Evolutionary conservation across 2,329 filamentous ascomycete species (phyloP), one percentile per base, ranked within the genome.

Genomic region (Colletotrichum sp.): DNA sequence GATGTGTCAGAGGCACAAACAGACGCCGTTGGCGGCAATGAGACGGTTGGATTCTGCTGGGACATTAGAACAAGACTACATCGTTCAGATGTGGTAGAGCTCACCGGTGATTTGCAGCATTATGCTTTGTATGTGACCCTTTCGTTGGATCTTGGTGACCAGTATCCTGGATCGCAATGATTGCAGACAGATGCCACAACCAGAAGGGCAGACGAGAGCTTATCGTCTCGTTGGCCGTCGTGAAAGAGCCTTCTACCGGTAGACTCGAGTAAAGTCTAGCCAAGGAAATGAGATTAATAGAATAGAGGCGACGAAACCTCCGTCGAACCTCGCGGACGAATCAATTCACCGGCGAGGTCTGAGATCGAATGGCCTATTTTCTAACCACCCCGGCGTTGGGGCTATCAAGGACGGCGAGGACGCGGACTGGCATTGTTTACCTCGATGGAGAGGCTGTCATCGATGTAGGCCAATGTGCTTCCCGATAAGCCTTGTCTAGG

Each of bases 301-400:
- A 13, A 12, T n/a, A 32, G 67, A 71, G 57, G 44, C 22, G n/a
- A 44, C 22, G 9, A 39, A 10, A n/a, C 34, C 44, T 36, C 48
- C 52, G 16, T 30, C 75, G 32, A 52, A 59, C 66, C 75, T 71
- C 62, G 28, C 48, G 26, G 52, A 59, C 75, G 66, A 71, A 32
- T n/a, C 52, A 48, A 77, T 74, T 77, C 75, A 79, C 77, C 73
- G 66, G 79, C 79, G 79, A 84, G 79, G 81, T 76, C 68, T 76
- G 72, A 72, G 76, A 75, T 75, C 77, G 71, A 68, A 68, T 39
- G 71, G 78, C 78, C 85, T 87, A 90, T 81, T 88, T 80, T 79
- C 80, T 81, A 78, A 80, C 80, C 77, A 89, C 88, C 89, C 89
- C 89, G 79, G 77, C 88, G 81, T 88, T 90, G 88, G 89, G 89